Base-by-base conservation (phyloP, 2,329 filamentous ascomycete genomes). In the Cordyceps farinosa region DNA sequence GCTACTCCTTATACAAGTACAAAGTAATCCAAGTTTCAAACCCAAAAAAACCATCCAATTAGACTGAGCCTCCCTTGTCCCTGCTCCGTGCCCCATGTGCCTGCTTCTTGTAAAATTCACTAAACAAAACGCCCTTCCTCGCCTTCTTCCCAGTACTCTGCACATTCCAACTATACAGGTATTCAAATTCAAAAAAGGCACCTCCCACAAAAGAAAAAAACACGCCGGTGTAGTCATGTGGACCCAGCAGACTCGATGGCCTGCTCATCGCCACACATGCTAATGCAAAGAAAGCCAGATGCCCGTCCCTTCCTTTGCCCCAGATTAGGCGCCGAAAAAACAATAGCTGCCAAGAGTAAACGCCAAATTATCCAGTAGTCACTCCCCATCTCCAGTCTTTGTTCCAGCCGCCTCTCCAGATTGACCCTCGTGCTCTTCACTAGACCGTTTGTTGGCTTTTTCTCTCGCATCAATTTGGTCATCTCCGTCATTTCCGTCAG, bases 1-100 rank as follows among this genome's bases (percentile, higher is more conserved):
- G 38, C 55, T 63, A 48, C 54, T 53, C 42, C 42, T 48, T 8
- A 47, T 63, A 63, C 54, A 52, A 54, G 59, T 63, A 59, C 54
- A 58, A 42, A 32, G 48, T 8, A 62, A 30, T 11, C 30, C 38
- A 9, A 48, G 8, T 15, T 38, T 17, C 8, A 10, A 50, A 55
- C 54, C 22, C 7, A 36, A n/a, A 8, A 34, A 45, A 60, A 11
- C 10, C 45, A 44, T 30, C 45, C 54, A 44, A 60, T 34, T 44
- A 60, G 17, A 52, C 57, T 10, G 45, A 34, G 36, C 57, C 47
- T 52, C 57, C 29, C 45, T 13, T n/a, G 15, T 9, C 22, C 40
- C 10, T 36, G 57, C 38, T 45, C 27, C 57, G 8, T 13, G n/a
- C 40, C 55, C 15, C 32, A 36, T 38, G 5, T 57, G 10, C 10